A percentile compares a stretch with the other conserved stretches of the same genome.
Conservation (phyloP, 192 early-diverging fungal genomes). For the Coemansia sp. region DNA sequence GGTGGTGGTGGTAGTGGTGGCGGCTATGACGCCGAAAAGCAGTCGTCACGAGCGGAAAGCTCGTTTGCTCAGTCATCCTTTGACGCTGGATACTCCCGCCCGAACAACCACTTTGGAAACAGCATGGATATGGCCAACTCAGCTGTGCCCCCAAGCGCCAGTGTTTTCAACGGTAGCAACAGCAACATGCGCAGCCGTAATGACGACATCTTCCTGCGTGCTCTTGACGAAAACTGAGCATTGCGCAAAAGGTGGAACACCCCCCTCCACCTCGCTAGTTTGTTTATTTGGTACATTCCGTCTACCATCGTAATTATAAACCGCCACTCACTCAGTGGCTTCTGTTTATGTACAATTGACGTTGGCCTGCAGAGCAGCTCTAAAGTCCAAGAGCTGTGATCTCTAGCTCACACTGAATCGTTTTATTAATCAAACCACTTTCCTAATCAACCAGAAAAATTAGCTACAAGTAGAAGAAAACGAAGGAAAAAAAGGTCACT, state of each 20-base stretch:
- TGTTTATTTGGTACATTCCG: not conserved
- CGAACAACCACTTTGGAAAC: not conserved
- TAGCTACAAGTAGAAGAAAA: too few species aligned
- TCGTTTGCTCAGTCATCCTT: slow-evolving; percentile 5
- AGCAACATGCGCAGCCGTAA: not conserved
- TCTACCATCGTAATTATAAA: too few species aligned
- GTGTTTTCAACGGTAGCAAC: slow-evolving; percentile 2
- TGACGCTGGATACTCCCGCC: not conserved
- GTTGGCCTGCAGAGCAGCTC: too few species aligned
- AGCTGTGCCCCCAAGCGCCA: not conserved
- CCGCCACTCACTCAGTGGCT: too few species aligned
- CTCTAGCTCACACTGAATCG: too few species aligned
- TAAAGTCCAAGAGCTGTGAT: too few species aligned
- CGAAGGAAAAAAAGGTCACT: too few species aligned
- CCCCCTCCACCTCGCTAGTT: not conserved
- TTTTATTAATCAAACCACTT: too few species aligned
- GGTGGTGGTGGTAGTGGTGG: not conserved
- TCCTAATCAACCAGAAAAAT: too few species aligned
- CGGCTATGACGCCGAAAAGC: slow-evolving; percentile 19
- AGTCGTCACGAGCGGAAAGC: not conserved
- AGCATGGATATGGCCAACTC: not conserved
- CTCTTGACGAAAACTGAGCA: not conserved
- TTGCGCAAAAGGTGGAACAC: not conserved
- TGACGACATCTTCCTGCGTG: slow-evolving; percentile 3
- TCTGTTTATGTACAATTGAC: too few species aligned